Evolutionary conservation across 768 basidiomycete genomes (phyloP).

Genomic region (Macrolepiota fuliginosa): DNA sequence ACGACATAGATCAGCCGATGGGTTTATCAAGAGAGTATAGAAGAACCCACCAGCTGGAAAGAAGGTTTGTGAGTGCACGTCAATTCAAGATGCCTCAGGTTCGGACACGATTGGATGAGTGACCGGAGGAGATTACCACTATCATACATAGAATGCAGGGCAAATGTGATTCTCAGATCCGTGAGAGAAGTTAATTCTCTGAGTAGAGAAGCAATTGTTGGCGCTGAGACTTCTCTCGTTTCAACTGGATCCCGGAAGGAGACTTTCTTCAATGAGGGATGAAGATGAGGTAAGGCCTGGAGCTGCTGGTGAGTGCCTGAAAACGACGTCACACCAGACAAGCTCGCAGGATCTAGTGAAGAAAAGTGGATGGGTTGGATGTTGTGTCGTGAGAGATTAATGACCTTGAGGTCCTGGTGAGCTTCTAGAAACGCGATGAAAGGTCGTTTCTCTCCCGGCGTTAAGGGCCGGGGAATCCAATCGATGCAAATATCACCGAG

Average conservation of each 20-base stretch:
- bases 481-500: slow-evolving; percentile 69
- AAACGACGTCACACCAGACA: slow-evolving; percentile 55
- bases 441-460: slow-evolving; percentile 46
- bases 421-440: slow-evolving; percentile 70
- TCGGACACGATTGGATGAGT: slow-evolving; percentile 64
- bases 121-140: slow-evolving; percentile 68
- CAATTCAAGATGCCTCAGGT: slow-evolving; percentile 59
- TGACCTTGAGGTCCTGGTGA: slow-evolving; percentile 50
- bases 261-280: slow-evolving; percentile 49
- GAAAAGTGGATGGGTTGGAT: slow-evolving; percentile 53
- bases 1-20: background rate
- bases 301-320: slow-evolving; percentile 67
- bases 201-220: slow-evolving; percentile 59
- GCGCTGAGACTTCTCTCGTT: slow-evolving; percentile 65
- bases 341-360: slow-evolving; percentile 41
- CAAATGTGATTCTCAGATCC: slow-evolving; percentile 62
- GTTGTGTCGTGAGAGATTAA: slow-evolving; percentile 51
- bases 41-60: slow-evolving; percentile 59
- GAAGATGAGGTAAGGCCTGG: slow-evolving; percentile 54
- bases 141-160: slow-evolving; percentile 72
- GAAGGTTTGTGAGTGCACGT: slow-evolving; percentile 69
- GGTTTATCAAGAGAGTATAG: background rate
- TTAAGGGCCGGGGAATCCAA: slow-evolving; percentile 39
- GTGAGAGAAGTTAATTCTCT: slow-evolving; percentile 52
- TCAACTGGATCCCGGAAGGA: slow-evolving; percentile 64